Evolutionary conservation across 768 basidiomycete species (phyloP), one percentile per base, ranked within the genome.

Genomic region (Amanita brunnescens): DNA sequence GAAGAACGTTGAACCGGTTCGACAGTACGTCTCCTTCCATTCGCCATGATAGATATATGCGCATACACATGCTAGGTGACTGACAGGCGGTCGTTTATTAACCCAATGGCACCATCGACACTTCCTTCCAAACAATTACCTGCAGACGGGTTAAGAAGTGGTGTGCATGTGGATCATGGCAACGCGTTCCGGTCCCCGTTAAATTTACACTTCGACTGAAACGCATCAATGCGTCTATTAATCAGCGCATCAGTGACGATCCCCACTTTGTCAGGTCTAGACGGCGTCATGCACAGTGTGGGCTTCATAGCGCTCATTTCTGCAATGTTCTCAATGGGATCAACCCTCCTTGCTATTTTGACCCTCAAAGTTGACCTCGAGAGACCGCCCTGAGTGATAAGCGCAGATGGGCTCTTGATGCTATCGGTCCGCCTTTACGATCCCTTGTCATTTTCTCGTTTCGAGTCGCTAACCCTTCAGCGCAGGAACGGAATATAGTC

Each of bases 191-290:
- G 18, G 37, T 52, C 48, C 47, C 26, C 35, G 55, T n/a, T n/a
- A n/a, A n/a, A n/a, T n/a, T n/a, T n/a, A n/a, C n/a, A n/a, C n/a
- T n/a, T n/a, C n/a, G n/a, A n/a, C n/a, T n/a, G n/a, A n/a, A n/a
- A n/a, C n/a, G n/a, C n/a, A n/a, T n/a, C n/a, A 63, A 91, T 89
- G 86, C 87, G 58, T 88, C 88, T 24, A 75, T 90, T 52, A 75
- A 90, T 20, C 70, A 89, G 89, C 57, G 83, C 87, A 29, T 86
- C 87, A 34, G 84, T 89, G 51, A 89, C 87, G 23, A 81, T 90
- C 67, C 76, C 91, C 62, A 79, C 85, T 46, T 75, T 91, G 48
- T 87, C 89, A 58, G 85, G 82, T 33, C 57, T 91, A 64, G 82
- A 84, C 63, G 75, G 70, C 53, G 55, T 83, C 55, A 68, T 83